These are phyloP conservation scores for Podospora australis DNA, from an alignment of 495 filamentous ascomycete species.

Conservation along the genomic window DNA sequence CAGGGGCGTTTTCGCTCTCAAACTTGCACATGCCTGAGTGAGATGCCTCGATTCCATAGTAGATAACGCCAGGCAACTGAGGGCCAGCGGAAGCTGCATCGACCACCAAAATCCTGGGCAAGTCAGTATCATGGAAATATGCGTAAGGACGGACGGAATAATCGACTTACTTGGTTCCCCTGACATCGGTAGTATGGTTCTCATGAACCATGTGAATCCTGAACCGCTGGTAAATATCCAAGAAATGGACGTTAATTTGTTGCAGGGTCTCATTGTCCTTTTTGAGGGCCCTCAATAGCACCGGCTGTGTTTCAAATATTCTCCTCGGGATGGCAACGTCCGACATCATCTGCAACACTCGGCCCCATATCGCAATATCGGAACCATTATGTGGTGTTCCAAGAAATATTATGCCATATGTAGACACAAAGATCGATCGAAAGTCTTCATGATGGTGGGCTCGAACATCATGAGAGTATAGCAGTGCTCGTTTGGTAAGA, in stretches of 20 bases:
- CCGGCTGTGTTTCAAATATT: slow-evolving; percentile 62
- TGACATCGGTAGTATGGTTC: slow-evolving; percentile 58
- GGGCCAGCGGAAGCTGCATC: slow-evolving; percentile 71
- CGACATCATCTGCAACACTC: slow-evolving; percentile 66
- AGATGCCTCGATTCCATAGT: slow-evolving; percentile 73
- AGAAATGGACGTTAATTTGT: slow-evolving; percentile 71
- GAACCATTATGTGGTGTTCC: slow-evolving; percentile 83
- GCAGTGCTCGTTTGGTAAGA: slow-evolving; percentile 60
- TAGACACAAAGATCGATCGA: slow-evolving; percentile 74
- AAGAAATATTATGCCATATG: slow-evolving; percentile 78
- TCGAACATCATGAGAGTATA: slow-evolving; percentile 56
- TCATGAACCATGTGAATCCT: slow-evolving; percentile 65
- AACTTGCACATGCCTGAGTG: slow-evolving; percentile 90
- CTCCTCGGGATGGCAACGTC: slow-evolving; percentile 62
- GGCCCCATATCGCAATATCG: slow-evolving; percentile 70
- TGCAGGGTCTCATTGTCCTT: slow-evolving; percentile 75
- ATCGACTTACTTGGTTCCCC: slow-evolving; percentile 43
- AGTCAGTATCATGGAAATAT: too few relatives aligned
- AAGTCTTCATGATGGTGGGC: slow-evolving; percentile 64
- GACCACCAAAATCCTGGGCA: slow-evolving; percentile 51
- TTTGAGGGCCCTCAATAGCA: slow-evolving; percentile 65
- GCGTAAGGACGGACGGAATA: too few relatives aligned
- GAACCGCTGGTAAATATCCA: slow-evolving; percentile 65
- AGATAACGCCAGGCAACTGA: slow-evolving; percentile 64
- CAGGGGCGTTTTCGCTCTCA: slow-evolving; percentile 61